phyloP scores from a whole-genome alignment of 2,329 filamentous ascomycete species.

The Xylaria sp. region DNA sequence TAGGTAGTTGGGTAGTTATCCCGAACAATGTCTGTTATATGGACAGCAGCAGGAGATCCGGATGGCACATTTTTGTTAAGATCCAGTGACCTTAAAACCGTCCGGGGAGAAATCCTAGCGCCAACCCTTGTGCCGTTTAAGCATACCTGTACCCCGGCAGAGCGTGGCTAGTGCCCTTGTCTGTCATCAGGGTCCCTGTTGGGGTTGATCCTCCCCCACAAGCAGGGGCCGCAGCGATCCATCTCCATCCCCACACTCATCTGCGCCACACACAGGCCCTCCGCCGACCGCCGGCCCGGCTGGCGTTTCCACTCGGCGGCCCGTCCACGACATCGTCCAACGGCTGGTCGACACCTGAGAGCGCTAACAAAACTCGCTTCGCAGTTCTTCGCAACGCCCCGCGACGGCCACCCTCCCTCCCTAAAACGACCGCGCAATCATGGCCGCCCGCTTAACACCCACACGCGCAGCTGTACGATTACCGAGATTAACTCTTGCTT shows the following conservation, averaged over 20 bases:
- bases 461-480: constrained; percentile 30
- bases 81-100: constrained; percentile 13
- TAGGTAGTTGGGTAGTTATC: background rate
- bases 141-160: constrained; percentile 2
- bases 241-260: background rate
- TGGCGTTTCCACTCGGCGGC: background rate
- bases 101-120: constrained; percentile 16
- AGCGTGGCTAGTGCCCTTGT: constrained; percentile 15
- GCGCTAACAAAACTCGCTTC: constrained; percentile 1
- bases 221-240: background rate
- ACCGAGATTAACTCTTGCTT: constrained; percentile 14
- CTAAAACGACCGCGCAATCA: constrained; percentile 22
- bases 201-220: background rate
- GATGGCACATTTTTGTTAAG: too few relatives aligned
- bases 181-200: background rate
- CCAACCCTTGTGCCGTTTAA: too few relatives aligned
- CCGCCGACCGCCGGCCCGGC: too few relatives aligned
- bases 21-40: background rate
- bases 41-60: too few relatives aligned
- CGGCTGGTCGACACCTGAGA: background rate
- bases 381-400: too few relatives aligned
- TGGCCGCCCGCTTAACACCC: constrained; percentile 31
- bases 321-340: background rate
- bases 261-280: background rate
- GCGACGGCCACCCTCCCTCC: constrained; percentile 4